Conservation (phyloP, 768 basidiomycete genomes). For the Podaxis sp. region DNA sequence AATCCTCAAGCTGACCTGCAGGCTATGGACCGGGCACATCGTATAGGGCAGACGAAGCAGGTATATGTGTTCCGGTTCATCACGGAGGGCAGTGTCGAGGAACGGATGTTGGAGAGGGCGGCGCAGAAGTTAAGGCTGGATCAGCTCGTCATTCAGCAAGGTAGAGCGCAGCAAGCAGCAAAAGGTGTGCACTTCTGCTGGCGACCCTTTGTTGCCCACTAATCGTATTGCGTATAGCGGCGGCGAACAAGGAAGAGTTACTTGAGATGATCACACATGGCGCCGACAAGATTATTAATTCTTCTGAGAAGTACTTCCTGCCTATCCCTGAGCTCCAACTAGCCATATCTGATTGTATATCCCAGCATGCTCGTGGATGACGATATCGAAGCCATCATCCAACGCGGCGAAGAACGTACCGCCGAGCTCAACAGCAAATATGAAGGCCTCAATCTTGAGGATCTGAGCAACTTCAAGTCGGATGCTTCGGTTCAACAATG, state of each 20-base stretch:
- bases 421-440: slow-evolving; percentile 87
- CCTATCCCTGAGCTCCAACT: neutral
- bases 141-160: slow-evolving; percentile 96
- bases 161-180: slow-evolving; percentile 69
- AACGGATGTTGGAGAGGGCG: slow-evolving; percentile 90
- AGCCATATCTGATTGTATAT: neutral
- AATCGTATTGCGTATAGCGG: slow-evolving; percentile 42
- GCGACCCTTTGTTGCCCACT: neutral
- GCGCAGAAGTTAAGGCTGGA: slow-evolving; percentile 94
- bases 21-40: slow-evolving; percentile 97
- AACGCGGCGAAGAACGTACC: slow-evolving; percentile 87
- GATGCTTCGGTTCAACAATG: slow-evolving; percentile 89
- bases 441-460: slow-evolving; percentile 88
- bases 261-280: slow-evolving; percentile 98
- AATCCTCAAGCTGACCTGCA: slow-evolving; percentile 99
- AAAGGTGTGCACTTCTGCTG: slow-evolving; percentile 46
- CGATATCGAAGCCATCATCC: slow-evolving; percentile 93
- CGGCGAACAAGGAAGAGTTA: slow-evolving; percentile 92
- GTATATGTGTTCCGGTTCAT: slow-evolving; percentile 97
- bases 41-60: slow-evolving; percentile 96
- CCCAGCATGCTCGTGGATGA: slow-evolving; percentile 71
- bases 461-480: slow-evolving; percentile 94
- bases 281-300: slow-evolving; percentile 93
- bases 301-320: slow-evolving; percentile 58
- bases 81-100: slow-evolving; percentile 93